phyloP scores from a whole-genome alignment of 192 early-diverging fungal species.

The Coemansia sp. region DNA sequence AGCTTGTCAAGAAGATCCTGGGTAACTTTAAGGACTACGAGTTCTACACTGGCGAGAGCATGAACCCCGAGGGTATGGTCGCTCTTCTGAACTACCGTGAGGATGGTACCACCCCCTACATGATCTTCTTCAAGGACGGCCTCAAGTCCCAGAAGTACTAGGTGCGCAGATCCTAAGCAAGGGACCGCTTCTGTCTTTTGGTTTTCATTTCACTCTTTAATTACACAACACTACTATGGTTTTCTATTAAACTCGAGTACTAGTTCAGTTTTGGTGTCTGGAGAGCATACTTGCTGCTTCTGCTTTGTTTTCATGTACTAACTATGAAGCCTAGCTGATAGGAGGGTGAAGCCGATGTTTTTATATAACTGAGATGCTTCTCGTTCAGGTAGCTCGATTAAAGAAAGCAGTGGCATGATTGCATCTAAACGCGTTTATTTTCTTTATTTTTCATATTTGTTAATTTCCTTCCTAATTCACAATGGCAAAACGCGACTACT shows the following conservation, averaged over 20 bases:
- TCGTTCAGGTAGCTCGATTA: too few species aligned
- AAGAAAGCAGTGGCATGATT: too few species aligned
- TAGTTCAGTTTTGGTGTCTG: not conserved
- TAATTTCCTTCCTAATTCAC: conserved; percentile 1
- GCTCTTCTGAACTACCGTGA: conserved; percentile 93
- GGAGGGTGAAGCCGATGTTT: too few species aligned
- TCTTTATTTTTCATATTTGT: conserved; percentile 1
- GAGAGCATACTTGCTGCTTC: too few species aligned
- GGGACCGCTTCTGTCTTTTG: too few species aligned
- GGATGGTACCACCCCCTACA: conserved; percentile 89
- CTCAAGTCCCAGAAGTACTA: conserved; percentile 75
- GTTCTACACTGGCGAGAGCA: conserved; percentile 85
- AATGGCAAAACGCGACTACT: conserved; percentile 48
- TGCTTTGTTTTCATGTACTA: too few species aligned
- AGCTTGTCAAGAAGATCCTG: conserved; percentile 78
- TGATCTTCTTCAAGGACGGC: conserved; percentile 90
- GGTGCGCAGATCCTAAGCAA: not conserved
- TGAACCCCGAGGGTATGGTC: conserved; percentile 86
- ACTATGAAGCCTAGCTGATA: too few species aligned
- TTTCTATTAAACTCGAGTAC: not conserved
- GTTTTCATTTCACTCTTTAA: not conserved
- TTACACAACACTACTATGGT: conserved; percentile 3
- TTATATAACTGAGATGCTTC: too few species aligned
- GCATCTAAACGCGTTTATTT: not conserved
- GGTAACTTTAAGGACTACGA: conserved; percentile 84